A percentile compares a stretch with the other conserved stretches of the same genome.
These are phyloP conservation scores for Globisporangium cystogenes DNA, from an alignment of 352 stramenopile species.

Conservation along the genomic window DNA sequence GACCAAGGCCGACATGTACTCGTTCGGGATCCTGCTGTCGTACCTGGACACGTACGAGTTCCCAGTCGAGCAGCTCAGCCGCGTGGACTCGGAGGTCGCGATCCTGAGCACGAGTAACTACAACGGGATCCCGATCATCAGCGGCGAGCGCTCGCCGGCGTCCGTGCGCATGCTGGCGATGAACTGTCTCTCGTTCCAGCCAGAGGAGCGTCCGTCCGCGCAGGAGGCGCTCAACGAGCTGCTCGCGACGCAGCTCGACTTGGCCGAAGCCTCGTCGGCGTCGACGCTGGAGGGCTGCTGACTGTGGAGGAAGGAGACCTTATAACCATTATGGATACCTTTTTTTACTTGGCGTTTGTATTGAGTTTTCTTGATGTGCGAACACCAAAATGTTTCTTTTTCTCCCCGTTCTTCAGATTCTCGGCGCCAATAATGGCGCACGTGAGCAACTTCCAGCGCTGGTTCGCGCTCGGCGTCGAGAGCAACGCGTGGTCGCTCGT, in stretches of 20 bases:
- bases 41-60: conserved; percentile 37
- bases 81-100: conserved; percentile 36
- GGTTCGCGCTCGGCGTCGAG: conserved; percentile 3
- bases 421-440: not conserved
- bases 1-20: conserved; percentile 40
- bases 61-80: conserved; percentile 20
- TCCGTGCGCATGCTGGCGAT: conserved; percentile 30
- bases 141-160: conserved; percentile 18
- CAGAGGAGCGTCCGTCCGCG: conserved; percentile 31
- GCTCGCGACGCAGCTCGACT: conserved; percentile 19
- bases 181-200: conserved; percentile 36
- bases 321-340: too few relatives aligned
- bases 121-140: conserved; percentile 8
- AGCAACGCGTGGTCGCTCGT: conserved; percentile 5
- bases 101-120: conserved; percentile 24
- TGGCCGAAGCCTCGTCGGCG: too few relatives aligned
- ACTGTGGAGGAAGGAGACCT: too few relatives aligned
- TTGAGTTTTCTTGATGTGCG: not conserved
- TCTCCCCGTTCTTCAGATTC: not conserved
- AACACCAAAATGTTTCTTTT: not conserved
- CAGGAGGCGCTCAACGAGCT: conserved; percentile 27
- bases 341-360: not conserved
- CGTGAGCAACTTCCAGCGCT: conserved; percentile 4
- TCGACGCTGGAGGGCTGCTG: too few relatives aligned
- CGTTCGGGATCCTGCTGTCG: conserved; percentile 31